Conservation (phyloP, 176 grass and related monocot genomes). For the Juncus effusus region DNA sequence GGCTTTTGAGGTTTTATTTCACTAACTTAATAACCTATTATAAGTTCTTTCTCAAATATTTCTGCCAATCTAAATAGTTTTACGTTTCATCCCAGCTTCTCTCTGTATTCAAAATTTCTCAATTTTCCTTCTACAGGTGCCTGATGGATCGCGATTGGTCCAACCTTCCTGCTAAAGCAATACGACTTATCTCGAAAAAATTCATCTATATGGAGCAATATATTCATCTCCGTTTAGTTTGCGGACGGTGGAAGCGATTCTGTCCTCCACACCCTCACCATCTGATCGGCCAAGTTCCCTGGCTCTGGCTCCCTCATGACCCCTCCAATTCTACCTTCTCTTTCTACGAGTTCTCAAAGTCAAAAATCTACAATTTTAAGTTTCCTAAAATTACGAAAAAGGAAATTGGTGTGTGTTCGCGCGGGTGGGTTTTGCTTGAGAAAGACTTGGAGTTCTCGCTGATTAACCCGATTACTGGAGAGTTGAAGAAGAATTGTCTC, state of each 20-base stretch:
- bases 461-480: neutral
- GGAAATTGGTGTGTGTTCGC: neutral
- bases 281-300: neutral
- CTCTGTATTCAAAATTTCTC: too few species aligned
- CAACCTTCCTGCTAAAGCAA: neutral
- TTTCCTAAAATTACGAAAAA: neutral
- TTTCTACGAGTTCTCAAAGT: constrained; percentile 11
- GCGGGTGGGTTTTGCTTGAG: constrained; percentile 1
- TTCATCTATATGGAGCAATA: neutral
- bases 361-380: neutral
- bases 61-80: too few species aligned
- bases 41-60: too few species aligned
- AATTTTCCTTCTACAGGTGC: too few species aligned
- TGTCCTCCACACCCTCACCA: neutral
- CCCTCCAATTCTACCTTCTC: neutral
- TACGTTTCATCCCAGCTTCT: too few species aligned
- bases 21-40: too few species aligned
- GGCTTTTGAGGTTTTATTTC: too few species aligned
- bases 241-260: neutral
- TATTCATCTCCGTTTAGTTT: neutral
- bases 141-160: constrained; percentile 6
- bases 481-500: neutral
- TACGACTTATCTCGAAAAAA: constrained; percentile 3
- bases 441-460: neutral
- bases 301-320: constrained; percentile 1